A percentile compares a stretch with the other conserved stretches of the same genome.
Conservation (phyloP, 192 early-diverging fungal genomes). For the Funneliformis geosporum region DNA sequence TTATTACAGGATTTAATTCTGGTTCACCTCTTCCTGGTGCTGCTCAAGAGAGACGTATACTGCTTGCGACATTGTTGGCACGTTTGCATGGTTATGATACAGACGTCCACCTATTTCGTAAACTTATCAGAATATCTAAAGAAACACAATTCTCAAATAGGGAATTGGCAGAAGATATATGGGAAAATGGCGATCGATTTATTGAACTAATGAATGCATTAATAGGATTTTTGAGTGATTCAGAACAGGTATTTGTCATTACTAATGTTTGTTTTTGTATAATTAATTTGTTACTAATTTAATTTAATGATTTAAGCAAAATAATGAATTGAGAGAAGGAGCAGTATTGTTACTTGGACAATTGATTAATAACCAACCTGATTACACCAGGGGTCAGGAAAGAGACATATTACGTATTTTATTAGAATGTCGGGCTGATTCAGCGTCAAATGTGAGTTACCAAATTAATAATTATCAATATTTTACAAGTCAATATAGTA, state of each 20-base stretch:
- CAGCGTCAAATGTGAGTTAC: conserved; percentile 17
- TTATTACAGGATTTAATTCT: not conserved
- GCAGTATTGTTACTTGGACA: conserved; percentile 11
- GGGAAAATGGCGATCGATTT: conserved; percentile 31
- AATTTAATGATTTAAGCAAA: conserved; percentile 12
- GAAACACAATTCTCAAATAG: conserved; percentile 8
- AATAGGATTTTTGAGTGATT: conserved; percentile 20
- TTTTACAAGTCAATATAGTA: not conserved
- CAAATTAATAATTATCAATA: not conserved
- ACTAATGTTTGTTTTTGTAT: not conserved
- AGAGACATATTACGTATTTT: conserved; percentile 14
- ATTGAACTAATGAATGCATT: conserved; percentile 17
- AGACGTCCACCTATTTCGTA: conserved; percentile 11
- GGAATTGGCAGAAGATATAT: conserved; percentile 6
- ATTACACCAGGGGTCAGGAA: conserved; percentile 13
- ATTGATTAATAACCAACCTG: conserved; percentile 16
- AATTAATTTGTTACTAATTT: not conserved
- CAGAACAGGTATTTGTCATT: conserved; percentile 14
- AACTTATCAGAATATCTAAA: conserved; percentile 16
- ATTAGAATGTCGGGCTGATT: conserved; percentile 26
- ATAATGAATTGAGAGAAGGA: conserved; percentile 13
- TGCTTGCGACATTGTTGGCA: conserved; percentile 22
- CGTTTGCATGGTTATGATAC: conserved; percentile 11
- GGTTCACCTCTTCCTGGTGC: not conserved
- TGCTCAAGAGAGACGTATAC: conserved; percentile 19